Conservation (phyloP, 257 asterid species). For the Galeopsis tetrahit region DNA sequence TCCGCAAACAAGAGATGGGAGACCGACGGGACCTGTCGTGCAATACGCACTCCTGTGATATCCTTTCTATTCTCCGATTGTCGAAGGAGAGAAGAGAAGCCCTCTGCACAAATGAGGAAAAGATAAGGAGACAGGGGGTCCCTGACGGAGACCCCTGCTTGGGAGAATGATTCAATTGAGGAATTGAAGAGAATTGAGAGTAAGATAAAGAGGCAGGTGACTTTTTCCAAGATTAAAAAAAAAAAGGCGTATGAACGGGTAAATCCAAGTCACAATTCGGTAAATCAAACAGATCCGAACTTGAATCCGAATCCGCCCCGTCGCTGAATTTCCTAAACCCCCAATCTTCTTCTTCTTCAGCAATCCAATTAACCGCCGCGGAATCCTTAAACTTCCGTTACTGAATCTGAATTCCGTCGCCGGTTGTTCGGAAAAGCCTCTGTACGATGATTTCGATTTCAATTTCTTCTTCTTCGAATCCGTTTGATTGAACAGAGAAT, state of each 20-base stretch:
- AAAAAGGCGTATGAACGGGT: too few species aligned
- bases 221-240: slow-evolving; percentile 71
- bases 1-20: too few species aligned
- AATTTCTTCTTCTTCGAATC: slow-evolving; percentile 58
- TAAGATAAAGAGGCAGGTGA: slow-evolving; percentile 69
- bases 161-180: too few species aligned
- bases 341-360: slow-evolving; percentile 30
- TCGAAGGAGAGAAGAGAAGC: too few species aligned
- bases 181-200: slow-evolving; percentile 73
- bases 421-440: slow-evolving; percentile 36
- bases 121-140: too few species aligned
- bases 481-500: slow-evolving; percentile 69
- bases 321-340: slow-evolving; percentile 44
- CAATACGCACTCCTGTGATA: too few species aligned
- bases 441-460: slow-evolving; percentile 47
- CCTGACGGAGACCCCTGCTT: too few species aligned
- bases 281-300: slow-evolving; percentile 86
- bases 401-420: slow-evolving; percentile 33
- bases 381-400: slow-evolving; percentile 11
- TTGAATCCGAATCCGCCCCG: slow-evolving; percentile 79
- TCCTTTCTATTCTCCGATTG: too few species aligned
- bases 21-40: too few species aligned
- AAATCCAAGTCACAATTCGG: slow-evolving; percentile 62
- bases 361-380: slow-evolving; percentile 35
- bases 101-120: too few species aligned